Evolutionary conservation across 164 flowering plant species (phyloP).

Genomic region (Magnolia officinalis): DNA sequence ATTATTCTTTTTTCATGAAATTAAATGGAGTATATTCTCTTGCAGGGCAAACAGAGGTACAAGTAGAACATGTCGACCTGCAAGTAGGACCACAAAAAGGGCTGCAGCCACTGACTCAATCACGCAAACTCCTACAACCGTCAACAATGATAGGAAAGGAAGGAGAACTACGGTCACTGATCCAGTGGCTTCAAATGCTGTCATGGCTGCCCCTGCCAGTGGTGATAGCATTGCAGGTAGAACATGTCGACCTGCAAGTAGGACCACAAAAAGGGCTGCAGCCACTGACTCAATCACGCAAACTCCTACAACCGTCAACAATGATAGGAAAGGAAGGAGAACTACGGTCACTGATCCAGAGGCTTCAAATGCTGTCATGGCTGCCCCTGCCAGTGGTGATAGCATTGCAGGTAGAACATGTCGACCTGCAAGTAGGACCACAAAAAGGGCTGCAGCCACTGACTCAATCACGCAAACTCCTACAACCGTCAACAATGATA

Average conservation of each 20-base stretch:
- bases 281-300: constrained; percentile 26
- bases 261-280: background rate
- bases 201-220: background rate
- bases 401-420: background rate
- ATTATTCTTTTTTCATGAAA: background rate
- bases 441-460: constrained; percentile 3
- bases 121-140: constrained; percentile 11
- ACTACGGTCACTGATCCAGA: background rate
- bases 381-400: background rate
- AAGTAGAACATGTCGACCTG: background rate
- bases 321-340: background rate
- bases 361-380: background rate
- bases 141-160: background rate
- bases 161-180: background rate
- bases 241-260: background rate
- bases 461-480: constrained; percentile 24
- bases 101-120: constrained; percentile 20
- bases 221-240: background rate
- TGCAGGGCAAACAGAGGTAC: constrained; percentile 34
- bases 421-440: background rate
- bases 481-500: background rate
- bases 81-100: background rate
- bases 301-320: background rate
- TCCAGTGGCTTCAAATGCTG: background rate
- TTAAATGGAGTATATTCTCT: background rate